Conservation (phyloP, 2,329 filamentous ascomycete species). For the Capronia americana region DNA sequence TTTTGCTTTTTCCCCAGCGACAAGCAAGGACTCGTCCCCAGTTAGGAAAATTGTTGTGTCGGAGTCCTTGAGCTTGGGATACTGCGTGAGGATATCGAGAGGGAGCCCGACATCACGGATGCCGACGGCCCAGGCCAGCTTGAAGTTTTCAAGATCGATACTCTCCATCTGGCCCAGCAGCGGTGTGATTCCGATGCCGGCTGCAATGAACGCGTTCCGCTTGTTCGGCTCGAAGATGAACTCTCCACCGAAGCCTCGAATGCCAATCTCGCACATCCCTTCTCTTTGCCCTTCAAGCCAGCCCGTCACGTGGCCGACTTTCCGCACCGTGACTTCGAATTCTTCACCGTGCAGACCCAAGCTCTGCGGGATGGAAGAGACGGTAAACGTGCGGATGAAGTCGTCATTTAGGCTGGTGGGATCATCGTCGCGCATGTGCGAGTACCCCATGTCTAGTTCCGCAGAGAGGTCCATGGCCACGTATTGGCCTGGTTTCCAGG, state of each 20-base stretch:
- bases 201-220: conserved; percentile 69
- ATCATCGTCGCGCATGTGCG: conserved; percentile 83
- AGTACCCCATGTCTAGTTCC: conserved; percentile 75
- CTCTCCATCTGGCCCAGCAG: conserved; percentile 71
- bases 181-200: conserved; percentile 83
- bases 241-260: conserved; percentile 76
- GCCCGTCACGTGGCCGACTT: conserved; percentile 71
- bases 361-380: conserved; percentile 65
- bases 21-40: conserved; percentile 43
- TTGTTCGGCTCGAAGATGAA: conserved; percentile 54
- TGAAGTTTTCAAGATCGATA: conserved; percentile 57
- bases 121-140: conserved; percentile 72
- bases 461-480: conserved; percentile 74
- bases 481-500: conserved; percentile 76
- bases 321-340: conserved; percentile 75
- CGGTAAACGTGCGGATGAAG: conserved; percentile 80
- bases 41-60: conserved; percentile 70
- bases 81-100: conserved; percentile 61
- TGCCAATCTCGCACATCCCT: conserved; percentile 65
- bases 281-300: conserved; percentile 67
- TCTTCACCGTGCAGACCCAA: conserved; percentile 50
- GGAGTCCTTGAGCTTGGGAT: conserved; percentile 58
- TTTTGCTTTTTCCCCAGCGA: conserved; percentile 43
- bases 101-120: conserved; percentile 68
- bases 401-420: conserved; percentile 84